A percentile compares a stretch with the other conserved stretches of the same genome.
phyloP scores from a whole-genome alignment of 768 basidiomycete genomes.

The Cantharellus cinnabarinus region DNA sequence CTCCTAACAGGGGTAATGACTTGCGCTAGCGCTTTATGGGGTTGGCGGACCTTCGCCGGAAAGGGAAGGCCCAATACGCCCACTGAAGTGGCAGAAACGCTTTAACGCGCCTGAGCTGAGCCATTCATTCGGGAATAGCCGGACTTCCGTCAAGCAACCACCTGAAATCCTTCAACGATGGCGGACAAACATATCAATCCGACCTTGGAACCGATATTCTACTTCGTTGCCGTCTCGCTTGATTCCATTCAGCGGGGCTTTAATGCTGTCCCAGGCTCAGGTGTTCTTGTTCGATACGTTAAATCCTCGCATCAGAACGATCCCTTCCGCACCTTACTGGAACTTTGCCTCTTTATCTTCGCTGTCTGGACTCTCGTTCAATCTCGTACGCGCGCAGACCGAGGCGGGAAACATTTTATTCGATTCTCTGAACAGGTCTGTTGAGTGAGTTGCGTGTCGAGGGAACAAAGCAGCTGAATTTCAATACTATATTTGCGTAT shows the following conservation, averaged over 20 bases:
- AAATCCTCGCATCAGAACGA: constrained; percentile 91
- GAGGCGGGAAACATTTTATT: constrained; percentile 72
- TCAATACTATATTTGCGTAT: neutral
- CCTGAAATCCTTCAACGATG: too few relatives aligned
- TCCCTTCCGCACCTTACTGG: constrained; percentile 77
- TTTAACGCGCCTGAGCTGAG: too few relatives aligned
- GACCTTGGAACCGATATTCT: constrained; percentile 26
- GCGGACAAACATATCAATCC: neutral
- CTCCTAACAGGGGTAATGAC: too few relatives aligned
- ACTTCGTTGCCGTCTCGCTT: constrained; percentile 42
- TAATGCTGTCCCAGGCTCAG: constrained; percentile 59
- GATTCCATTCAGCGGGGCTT: constrained; percentile 43
- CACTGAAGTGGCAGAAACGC: too few relatives aligned
- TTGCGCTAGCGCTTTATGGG: too few relatives aligned
- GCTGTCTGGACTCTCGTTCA: constrained; percentile 81
- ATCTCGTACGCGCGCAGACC: constrained; percentile 70
- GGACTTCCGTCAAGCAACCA: too few relatives aligned
- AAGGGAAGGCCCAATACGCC: too few relatives aligned
- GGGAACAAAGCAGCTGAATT: neutral
- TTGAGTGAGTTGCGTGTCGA: neutral
- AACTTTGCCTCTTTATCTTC: constrained; percentile 72
- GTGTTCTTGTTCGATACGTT: constrained; percentile 76
- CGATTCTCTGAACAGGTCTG: constrained; percentile 72
- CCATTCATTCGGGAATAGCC: too few relatives aligned
- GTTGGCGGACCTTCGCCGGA: too few relatives aligned